A percentile compares a stretch with the other conserved stretches of the same genome.
These are phyloP conservation scores for Chytridium lagenaria DNA, from an alignment of 371 early-diverging fungal species.

Conservation along the genomic window DNA sequence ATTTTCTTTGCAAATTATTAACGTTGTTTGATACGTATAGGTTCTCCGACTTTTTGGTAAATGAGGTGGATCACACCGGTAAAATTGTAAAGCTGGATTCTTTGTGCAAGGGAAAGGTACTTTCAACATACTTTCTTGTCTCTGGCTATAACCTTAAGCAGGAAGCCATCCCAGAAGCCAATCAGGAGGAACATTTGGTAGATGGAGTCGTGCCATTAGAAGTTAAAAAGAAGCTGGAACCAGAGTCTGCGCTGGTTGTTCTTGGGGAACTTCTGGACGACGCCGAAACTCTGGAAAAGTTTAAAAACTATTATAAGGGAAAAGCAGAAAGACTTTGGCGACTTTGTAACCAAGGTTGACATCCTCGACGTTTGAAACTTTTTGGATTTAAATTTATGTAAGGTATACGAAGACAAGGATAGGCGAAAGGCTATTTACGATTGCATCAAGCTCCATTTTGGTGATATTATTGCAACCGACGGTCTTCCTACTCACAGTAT, in stretches of 20 bases:
- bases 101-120: constrained; percentile 42
- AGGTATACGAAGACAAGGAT: constrained; percentile 25
- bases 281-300: too few species aligned
- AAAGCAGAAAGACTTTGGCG: too few species aligned
- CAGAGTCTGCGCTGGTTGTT: too few species aligned
- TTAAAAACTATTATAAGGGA: too few species aligned
- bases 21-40: constrained; percentile 15
- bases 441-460: constrained; percentile 21
- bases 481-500: constrained; percentile 17
- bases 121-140: too few species aligned
- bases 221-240: too few species aligned
- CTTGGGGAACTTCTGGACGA: too few species aligned
- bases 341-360: too few species aligned
- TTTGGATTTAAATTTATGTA: neutral
- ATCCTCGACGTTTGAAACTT: neutral
- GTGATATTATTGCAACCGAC: constrained; percentile 21
- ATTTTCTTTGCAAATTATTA: constrained; percentile 5
- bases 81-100: constrained; percentile 69
- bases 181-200: too few species aligned
- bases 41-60: constrained; percentile 86
- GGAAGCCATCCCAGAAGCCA: constrained; percentile 10
- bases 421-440: constrained; percentile 23
- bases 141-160: too few species aligned
- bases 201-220: too few species aligned
- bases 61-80: constrained; percentile 86